Evolutionary conservation across 2,329 filamentous ascomycete species (phyloP).

Genomic region (Pyrenophora teres): DNA sequence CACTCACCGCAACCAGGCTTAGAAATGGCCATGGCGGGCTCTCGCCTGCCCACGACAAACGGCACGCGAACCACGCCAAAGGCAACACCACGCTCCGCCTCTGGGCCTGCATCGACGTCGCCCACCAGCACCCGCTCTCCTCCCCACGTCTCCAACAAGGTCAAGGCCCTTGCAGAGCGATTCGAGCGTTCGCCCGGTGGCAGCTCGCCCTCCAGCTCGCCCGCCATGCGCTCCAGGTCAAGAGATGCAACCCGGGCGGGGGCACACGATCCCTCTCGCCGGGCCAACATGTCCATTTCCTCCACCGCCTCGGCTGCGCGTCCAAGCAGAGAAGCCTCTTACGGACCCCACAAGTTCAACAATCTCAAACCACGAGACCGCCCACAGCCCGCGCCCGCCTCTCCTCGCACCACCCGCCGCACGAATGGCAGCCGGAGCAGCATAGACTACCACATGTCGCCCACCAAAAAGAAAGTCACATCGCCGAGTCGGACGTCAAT

Average conservation of each 20-base stretch:
- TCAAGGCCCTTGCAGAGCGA: conserved; percentile 44
- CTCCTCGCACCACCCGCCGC: conserved; percentile 32
- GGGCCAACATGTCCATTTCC: conserved; percentile 25
- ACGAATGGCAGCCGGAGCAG: conserved; percentile 35
- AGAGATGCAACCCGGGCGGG: conserved; percentile 22
- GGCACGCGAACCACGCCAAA: conserved; percentile 34
- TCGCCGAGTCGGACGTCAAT: conserved; percentile 32
- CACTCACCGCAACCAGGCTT: conserved; percentile 18
- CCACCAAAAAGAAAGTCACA: conserved; percentile 30
- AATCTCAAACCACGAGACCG: conserved; percentile 43
- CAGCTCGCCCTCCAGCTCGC: conserved; percentile 26
- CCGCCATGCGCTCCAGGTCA: conserved; percentile 28
- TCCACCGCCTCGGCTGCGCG: conserved; percentile 38
- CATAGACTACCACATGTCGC: conserved; percentile 30
- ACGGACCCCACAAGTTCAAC: conserved; percentile 44
- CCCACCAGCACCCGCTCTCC: conserved; percentile 28
- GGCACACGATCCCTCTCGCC: conserved; percentile 19
- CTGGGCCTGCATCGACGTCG: conserved; percentile 37
- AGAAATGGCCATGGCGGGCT: conserved; percentile 23
- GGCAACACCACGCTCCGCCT: conserved; percentile 35
- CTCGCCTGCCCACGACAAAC: conserved; percentile 37
- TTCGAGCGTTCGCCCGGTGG: conserved; percentile 43
- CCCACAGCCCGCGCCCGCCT: conserved; percentile 41
- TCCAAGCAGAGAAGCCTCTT: conserved; percentile 36
- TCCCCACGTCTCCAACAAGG: conserved; percentile 37